Evolutionary conservation across 345 rosid genomes (phyloP).

Genomic region (Passiflora organensis): DNA sequence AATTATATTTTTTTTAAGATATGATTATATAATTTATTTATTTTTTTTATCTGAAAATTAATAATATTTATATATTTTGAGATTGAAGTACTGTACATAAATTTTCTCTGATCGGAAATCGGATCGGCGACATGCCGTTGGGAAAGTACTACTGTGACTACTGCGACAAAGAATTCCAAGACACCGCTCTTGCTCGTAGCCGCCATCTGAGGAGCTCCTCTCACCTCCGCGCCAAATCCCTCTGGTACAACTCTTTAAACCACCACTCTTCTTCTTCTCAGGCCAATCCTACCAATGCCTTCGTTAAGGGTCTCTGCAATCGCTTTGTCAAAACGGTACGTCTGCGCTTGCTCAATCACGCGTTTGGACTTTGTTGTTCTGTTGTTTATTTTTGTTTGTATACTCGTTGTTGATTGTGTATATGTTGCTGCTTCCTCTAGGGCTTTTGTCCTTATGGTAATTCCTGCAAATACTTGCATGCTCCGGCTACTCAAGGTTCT

Average conservation of each 20-base stretch:
- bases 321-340: slow-evolving; percentile 56
- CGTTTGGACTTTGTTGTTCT: background rate
- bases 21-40: no score
- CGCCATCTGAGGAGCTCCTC: slow-evolving; percentile 80
- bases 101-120: no score
- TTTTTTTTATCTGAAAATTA: no score
- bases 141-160: slow-evolving; percentile 85
- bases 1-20: no score
- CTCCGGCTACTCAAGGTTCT: slow-evolving; percentile 18
- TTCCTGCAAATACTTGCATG: slow-evolving; percentile 75
- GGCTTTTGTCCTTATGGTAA: slow-evolving; percentile 78
- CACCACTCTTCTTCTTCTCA: slow-evolving; percentile 11
- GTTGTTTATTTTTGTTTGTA: no score
- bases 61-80: no score
- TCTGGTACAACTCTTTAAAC: slow-evolving; percentile 51
- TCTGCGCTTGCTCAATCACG: background rate
- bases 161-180: slow-evolving; percentile 91
- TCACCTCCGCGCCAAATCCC: slow-evolving; percentile 79
- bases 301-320: slow-evolving; percentile 50
- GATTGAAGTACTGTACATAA: no score
- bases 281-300: slow-evolving; percentile 24
- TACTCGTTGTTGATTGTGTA: background rate
- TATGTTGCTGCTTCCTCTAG: slow-evolving; percentile 21
- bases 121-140: slow-evolving; percentile 57
- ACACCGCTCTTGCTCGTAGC: slow-evolving; percentile 63